phyloP scores from a whole-genome alignment of 163 green algal species.

The Scenedesmus sp. region DNA sequence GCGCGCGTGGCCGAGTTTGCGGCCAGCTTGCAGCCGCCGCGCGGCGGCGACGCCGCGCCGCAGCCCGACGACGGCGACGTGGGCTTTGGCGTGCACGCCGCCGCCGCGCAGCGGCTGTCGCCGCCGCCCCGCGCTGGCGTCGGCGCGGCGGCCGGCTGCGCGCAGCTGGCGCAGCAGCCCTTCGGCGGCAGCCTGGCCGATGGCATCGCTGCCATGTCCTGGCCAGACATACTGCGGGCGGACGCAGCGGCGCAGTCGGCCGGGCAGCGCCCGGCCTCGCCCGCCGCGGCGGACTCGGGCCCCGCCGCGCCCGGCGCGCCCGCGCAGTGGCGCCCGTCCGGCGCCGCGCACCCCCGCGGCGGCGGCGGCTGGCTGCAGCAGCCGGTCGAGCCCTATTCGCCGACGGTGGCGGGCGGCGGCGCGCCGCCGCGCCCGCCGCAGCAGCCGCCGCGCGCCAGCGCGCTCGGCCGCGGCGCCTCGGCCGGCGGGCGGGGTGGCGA shows the following conservation, averaged over 20 bases:
- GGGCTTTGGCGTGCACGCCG: neutral
- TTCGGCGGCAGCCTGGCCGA: slow-evolving; percentile 2
- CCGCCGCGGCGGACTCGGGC: neutral
- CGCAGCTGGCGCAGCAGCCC: neutral
- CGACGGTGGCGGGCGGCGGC: neutral
- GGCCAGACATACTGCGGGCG: neutral
- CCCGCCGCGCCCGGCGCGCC: neutral
- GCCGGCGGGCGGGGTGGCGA: neutral
- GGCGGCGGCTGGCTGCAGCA: slow-evolving; percentile 11
- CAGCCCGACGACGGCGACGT: neutral
- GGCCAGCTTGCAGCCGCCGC: neutral
- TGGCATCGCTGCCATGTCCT: slow-evolving; percentile 3
- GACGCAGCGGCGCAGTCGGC: neutral
- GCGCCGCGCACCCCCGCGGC: neutral
- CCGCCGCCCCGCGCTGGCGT: neutral
- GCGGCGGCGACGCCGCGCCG: neutral
- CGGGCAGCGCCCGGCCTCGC: neutral
- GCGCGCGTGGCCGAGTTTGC: neutral
- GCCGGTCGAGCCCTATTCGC: neutral
- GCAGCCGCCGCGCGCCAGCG: no score
- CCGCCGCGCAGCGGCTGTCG: neutral
- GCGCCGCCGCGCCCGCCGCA: neutral
- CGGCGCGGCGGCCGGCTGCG: neutral
- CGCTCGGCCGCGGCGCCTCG: no score
- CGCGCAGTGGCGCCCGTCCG: neutral